phyloP scores from a whole-genome alignment of 257 asterid species.

The Cruciata laevipes region DNA sequence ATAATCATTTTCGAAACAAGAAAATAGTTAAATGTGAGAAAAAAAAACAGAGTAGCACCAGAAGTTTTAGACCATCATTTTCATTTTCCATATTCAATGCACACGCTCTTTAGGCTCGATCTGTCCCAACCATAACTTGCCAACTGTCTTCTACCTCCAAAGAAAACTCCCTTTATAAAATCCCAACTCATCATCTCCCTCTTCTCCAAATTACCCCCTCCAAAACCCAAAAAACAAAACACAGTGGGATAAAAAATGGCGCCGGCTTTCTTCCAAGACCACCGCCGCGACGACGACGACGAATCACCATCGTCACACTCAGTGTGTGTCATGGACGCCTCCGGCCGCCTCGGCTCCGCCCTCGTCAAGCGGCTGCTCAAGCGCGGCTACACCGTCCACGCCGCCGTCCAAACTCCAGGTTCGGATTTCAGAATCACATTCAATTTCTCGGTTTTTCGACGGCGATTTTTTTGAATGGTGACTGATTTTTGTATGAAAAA shows the following conservation, averaged over 20 bases:
- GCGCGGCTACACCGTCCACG: constrained; percentile 83
- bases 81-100: background rate
- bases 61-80: background rate
- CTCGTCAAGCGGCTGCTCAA: constrained; percentile 64
- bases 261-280: constrained; percentile 8
- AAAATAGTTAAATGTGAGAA: no score
- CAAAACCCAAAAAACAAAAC: background rate
- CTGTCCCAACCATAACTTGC: constrained; percentile 16
- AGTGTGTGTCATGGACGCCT: constrained; percentile 91
- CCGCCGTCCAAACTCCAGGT: constrained; percentile 52
- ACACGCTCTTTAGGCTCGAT: background rate
- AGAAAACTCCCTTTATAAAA: constrained; percentile 9
- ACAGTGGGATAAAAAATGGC: constrained; percentile 1
- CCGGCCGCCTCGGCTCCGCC: constrained; percentile 64
- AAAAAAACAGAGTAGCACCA: no score
- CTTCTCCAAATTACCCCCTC: background rate
- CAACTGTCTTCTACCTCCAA: constrained; percentile 11
- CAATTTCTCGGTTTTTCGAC: no score
- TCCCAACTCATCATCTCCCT: background rate
- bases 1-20: no score
- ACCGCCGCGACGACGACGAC: background rate
- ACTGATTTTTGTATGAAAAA: background rate
- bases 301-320: constrained; percentile 9
- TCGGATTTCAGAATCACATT: background rate
- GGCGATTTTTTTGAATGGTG: background rate